Evolutionary conservation across 768 basidiomycete genomes (phyloP).

Genomic region (Hygrocybe coccinea): DNA sequence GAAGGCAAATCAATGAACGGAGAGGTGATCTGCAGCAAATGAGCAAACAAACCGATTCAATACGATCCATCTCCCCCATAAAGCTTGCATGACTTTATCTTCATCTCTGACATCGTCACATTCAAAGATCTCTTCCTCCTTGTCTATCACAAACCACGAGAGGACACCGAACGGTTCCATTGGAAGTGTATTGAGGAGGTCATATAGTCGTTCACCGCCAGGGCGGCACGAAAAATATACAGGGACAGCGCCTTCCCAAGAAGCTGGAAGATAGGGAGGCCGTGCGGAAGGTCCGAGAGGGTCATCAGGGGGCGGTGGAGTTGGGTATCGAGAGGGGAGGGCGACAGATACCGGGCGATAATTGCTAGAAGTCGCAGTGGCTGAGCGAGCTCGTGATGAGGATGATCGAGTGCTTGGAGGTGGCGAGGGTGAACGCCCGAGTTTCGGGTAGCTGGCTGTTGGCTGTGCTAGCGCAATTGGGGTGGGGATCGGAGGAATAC

Average conservation of each 20-base stretch:
- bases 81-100: slow-evolving; percentile 71
- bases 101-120: slow-evolving; percentile 66
- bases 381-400: slow-evolving; percentile 13
- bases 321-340: slow-evolving; percentile 28
- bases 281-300: slow-evolving; percentile 50
- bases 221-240: slow-evolving; percentile 60
- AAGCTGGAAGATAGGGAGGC: slow-evolving; percentile 48
- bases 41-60: slow-evolving; percentile 44
- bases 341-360: slow-evolving; percentile 16
- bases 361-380: slow-evolving; percentile 11
- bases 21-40: background rate
- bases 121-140: slow-evolving; percentile 74
- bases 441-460: background rate
- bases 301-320: slow-evolving; percentile 39
- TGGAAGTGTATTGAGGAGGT: slow-evolving; percentile 56
- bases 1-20: background rate
- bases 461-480: background rate
- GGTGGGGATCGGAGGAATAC: background rate
- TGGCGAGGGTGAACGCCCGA: background rate
- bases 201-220: slow-evolving; percentile 59
- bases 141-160: slow-evolving; percentile 63
- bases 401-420: background rate
- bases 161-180: slow-evolving; percentile 60
- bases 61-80: slow-evolving; percentile 75
- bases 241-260: slow-evolving; percentile 43